Evolutionary conservation across 306 rosid species (phyloP), one percentile per base, ranked within the genome.

Genomic region (Casuarina cunninghamiana): DNA sequence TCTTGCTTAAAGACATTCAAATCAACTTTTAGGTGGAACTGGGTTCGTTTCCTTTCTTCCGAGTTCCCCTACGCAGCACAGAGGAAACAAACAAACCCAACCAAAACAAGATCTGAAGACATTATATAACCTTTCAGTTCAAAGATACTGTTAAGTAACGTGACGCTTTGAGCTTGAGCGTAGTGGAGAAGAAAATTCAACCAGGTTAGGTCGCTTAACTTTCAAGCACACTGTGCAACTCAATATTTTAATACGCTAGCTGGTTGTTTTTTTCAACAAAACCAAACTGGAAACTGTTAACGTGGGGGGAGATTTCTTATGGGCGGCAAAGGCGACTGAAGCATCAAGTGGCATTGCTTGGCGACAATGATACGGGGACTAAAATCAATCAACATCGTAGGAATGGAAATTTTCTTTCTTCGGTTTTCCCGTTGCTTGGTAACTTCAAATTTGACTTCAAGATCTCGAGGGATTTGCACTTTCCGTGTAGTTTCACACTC

Each of bases 391-490:
- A 26, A 26, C 32, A 26, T 26, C 32, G 32, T 26, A 26, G 32
- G 32, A 26, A 26, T 1, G 32, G 32, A 26, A 26, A 26, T 16
- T 38, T 41, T 17, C 49, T 16, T 41, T 41, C 49, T 41, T 65
- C 41, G 35, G 12, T 50, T 45, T 37, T 39, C 45, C 43, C 12
- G 4, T 53, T 21, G 17, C 49, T 66, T 66, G 15, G 71, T 16
- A 8, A 41, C 10, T 65, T 38, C 69, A 62, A 62, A 13, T 62
- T 62, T 62, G 45, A 62, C 69, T 62, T 57, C 63, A 62, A 37
- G 12, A 61, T 39, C 70, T 65, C 44, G 26, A 65, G 46, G 70
- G 48, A 65, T 16, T 62, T 65, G 48, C 45, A n/a, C 7, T 66
- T 66, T 41, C 71, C 71, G 16, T 15, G 35, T 41, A 5, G 49